Conservation (phyloP, 1,284 basidiomycete species). For the Anthracocystis setariae region DNA sequence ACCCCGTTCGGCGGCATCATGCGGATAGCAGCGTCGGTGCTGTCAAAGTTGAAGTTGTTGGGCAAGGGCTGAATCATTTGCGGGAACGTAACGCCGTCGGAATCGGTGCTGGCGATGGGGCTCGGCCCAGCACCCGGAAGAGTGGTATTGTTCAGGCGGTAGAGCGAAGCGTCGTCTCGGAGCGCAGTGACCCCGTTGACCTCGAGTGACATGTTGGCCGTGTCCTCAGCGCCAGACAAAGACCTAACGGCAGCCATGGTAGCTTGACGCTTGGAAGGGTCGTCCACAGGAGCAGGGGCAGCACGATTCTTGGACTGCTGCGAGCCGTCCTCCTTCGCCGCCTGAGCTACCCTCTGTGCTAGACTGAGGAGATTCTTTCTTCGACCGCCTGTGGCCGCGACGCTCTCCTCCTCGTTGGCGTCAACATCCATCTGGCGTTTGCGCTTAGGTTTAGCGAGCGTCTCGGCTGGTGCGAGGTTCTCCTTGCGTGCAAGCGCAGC, state of each 20-base stretch:
- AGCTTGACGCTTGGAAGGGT: constrained; percentile 38
- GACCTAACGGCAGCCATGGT: constrained; percentile 33
- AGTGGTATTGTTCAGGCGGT: constrained; percentile 36
- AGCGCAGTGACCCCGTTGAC: constrained; percentile 39
- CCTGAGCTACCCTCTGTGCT: constrained; percentile 55
- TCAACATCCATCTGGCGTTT: constrained; percentile 42
- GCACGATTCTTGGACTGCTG: constrained; percentile 14
- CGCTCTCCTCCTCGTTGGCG: constrained; percentile 23
- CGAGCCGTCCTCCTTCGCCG: constrained; percentile 33
- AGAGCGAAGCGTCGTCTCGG: constrained; percentile 37
- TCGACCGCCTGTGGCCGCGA: constrained; percentile 15
- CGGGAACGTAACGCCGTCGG: constrained; percentile 38
- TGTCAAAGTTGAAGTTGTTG: constrained; percentile 31
- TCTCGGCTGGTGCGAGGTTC: constrained; percentile 10
- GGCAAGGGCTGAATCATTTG: constrained; percentile 32
- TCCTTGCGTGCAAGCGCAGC: constrained; percentile 31
- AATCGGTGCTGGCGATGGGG: constrained; percentile 8
- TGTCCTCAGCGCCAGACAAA: constrained; percentile 12
- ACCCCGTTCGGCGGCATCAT: constrained; percentile 48
- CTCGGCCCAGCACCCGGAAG: constrained; percentile 27
- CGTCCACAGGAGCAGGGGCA: constrained; percentile 10
- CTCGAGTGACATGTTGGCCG: constrained; percentile 15
- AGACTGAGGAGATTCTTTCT: constrained; percentile 57
- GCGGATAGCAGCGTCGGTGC: constrained; percentile 20
- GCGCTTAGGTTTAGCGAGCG: constrained; percentile 44